A percentile compares a stretch with the other conserved stretches of the same genome.
Conservation (phyloP, 306 rosid species). For the Crataegus laevigata region DNA sequence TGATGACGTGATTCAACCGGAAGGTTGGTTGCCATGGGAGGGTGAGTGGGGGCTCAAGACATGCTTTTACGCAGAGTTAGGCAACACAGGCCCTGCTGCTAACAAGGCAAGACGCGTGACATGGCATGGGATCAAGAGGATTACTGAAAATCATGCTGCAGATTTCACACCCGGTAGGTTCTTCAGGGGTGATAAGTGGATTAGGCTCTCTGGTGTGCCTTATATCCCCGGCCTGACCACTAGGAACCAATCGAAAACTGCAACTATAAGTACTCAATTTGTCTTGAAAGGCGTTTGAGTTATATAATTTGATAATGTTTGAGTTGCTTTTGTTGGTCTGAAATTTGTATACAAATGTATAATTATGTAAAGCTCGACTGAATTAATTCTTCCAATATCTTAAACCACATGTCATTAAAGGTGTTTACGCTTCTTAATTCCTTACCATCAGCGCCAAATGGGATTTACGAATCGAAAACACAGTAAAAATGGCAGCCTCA, state of each 20-base stretch:
- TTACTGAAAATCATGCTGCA: slow-evolving; percentile 12
- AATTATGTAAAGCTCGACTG: neutral
- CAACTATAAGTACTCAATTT: neutral
- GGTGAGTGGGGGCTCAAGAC: slow-evolving; percentile 32
- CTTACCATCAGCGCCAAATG: neutral
- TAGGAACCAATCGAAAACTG: neutral
- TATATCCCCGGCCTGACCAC: slow-evolving; percentile 21
- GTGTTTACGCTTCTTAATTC: neutral
- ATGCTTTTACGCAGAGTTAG: slow-evolving; percentile 43
- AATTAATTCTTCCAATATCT: neutral
- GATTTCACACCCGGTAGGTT: slow-evolving; percentile 26
- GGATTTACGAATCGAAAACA: neutral
- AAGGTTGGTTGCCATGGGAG: slow-evolving; percentile 72
- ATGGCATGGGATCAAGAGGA: slow-evolving; percentile 55
- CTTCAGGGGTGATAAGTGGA: slow-evolving; percentile 46
- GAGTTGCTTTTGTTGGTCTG: neutral
- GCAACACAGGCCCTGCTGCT: slow-evolving; percentile 58
- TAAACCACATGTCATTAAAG: neutral
- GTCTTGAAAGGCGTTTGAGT: neutral
- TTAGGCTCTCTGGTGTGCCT: slow-evolving; percentile 42
- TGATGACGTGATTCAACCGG: slow-evolving; percentile 53
- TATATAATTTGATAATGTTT: neutral
- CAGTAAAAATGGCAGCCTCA: neutral
- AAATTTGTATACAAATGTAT: neutral
- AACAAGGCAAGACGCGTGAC: slow-evolving; percentile 32